Conservation (phyloP, 768 basidiomycete genomes). For the Terana coerulea region DNA sequence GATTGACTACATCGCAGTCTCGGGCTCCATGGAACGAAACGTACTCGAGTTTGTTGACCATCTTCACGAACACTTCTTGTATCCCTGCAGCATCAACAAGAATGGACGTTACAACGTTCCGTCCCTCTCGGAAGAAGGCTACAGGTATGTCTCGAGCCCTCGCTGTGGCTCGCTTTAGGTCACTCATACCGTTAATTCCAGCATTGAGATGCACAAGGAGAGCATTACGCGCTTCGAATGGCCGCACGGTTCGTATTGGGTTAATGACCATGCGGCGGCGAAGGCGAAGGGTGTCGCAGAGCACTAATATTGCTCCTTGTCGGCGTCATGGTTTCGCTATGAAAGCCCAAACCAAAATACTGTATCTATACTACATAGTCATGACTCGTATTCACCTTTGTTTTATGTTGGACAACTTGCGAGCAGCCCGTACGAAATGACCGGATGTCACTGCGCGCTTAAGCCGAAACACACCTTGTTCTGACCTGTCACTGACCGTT, state of each 20-base stretch:
- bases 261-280: conserved; percentile 23
- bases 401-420: too few species aligned
- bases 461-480: too few species aligned
- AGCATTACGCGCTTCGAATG: conserved; percentile 84
- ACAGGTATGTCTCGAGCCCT: conserved; percentile 45
- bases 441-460: too few species aligned
- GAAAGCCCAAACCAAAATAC: too few species aligned
- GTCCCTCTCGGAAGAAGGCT: conserved; percentile 68
- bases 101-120: conserved; percentile 89
- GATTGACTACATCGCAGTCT: conserved; percentile 92
- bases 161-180: too few species aligned
- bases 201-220: conserved; percentile 83
- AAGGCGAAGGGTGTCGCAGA: conserved; percentile 9
- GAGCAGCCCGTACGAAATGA: too few species aligned
- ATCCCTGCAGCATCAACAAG: conserved; percentile 83
- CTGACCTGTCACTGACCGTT: too few species aligned
- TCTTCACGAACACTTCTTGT: conserved; percentile 90
- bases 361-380: too few species aligned
- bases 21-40: conserved; percentile 90
- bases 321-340: too few species aligned
- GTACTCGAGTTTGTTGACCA: conserved; percentile 91
- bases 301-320: too few species aligned
- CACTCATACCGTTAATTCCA: conserved; percentile 24
- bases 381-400: too few species aligned
- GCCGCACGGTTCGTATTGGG: conserved; percentile 86